Percentiles rank a stretch among this genome's conserved stretches.
Evolutionary conservation across 2,329 filamentous ascomycete genomes (phyloP).

Genomic region (Daldinia eschscholtzii): DNA sequence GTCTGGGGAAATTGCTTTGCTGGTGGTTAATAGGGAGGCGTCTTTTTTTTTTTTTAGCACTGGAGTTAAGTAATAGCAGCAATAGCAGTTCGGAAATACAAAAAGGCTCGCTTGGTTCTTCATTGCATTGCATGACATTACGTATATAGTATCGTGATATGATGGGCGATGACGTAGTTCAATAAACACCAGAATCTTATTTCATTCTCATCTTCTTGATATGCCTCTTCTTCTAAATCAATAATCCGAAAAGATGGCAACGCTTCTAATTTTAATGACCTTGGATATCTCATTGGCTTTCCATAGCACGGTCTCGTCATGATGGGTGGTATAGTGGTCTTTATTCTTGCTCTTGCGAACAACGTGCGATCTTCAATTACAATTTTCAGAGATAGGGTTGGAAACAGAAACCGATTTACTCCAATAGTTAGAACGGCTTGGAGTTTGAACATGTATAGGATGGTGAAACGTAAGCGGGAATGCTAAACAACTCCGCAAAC

Average conservation of each 20-base stretch:
- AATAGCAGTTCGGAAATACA: slow-evolving; percentile 30
- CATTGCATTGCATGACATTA: not conserved
- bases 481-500: not conserved
- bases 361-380: not conserved
- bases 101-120: slow-evolving; percentile 16
- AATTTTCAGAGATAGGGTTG: not conserved
- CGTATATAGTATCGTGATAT: not conserved
- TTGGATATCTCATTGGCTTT: not conserved
- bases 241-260: not conserved
- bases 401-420: not conserved
- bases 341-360: not conserved
- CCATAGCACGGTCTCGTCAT: not conserved
- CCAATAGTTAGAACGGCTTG: not conserved
- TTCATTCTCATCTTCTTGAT: not conserved
- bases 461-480: not conserved
- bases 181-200: not conserved
- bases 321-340: not conserved
- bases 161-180: not conserved
- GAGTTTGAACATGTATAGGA: not conserved
- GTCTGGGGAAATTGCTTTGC: slow-evolving; percentile 1
- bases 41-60: slow-evolving; percentile 13
- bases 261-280: not conserved
- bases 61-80: slow-evolving; percentile 19
- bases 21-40: slow-evolving; percentile 19
- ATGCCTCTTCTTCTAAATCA: not conserved